A percentile compares a stretch with the other conserved stretches of the same genome.
Conservation (phyloP, 768 basidiomycete genomes). For the Coprinopsis cinerea region DNA sequence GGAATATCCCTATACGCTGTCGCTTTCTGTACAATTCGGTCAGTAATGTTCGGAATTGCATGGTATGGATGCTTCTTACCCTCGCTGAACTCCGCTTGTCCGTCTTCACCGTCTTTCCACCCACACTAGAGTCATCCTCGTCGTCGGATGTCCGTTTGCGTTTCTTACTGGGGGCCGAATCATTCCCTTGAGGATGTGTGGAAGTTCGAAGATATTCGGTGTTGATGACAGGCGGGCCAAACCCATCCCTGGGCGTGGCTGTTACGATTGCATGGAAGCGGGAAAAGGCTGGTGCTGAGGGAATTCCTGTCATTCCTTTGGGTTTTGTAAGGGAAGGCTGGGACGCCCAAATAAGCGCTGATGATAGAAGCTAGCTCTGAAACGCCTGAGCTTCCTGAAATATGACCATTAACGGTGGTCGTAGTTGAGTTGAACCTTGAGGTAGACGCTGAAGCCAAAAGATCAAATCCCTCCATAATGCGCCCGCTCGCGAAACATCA, state of each 20-base stretch:
- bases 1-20: slow-evolving; percentile 24
- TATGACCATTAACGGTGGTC: no score
- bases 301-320: slow-evolving; percentile 5
- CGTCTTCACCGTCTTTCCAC: neutral
- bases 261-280: slow-evolving; percentile 30
- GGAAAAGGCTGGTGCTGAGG: slow-evolving; percentile 13
- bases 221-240: slow-evolving; percentile 19
- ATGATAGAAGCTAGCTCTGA: neutral
- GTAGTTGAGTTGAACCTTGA: no score
- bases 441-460: no score
- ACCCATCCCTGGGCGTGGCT: slow-evolving; percentile 22
- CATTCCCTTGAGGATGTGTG: slow-evolving; percentile 5
- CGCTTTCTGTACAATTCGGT: slow-evolving; percentile 19
- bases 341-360: neutral
- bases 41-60: neutral
- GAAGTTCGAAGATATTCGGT: slow-evolving; percentile 10
- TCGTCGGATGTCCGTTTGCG: slow-evolving; percentile 6
- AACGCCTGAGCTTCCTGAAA: no score
- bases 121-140: slow-evolving; percentile 3
- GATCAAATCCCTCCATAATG: no score
- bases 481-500: no score
- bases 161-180: slow-evolving; percentile 2
- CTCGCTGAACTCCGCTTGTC: slow-evolving; percentile 10
- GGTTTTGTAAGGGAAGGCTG: neutral
- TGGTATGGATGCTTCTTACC: slow-evolving; percentile 5